Conservation (phyloP, 2,329 filamentous ascomycete genomes). For the Truncatella angustata region DNA sequence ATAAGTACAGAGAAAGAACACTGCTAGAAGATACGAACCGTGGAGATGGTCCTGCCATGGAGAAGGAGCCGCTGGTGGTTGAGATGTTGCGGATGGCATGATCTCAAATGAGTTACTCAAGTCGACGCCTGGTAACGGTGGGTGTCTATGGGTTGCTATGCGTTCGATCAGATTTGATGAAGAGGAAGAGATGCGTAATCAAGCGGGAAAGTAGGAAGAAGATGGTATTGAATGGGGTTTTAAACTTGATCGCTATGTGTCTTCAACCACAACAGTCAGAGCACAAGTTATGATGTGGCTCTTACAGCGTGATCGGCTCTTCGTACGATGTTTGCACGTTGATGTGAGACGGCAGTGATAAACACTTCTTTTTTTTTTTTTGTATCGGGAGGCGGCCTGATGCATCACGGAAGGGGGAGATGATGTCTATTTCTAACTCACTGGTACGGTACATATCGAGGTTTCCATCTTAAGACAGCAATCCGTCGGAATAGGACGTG, state of each 20-base stretch:
- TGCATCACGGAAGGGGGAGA: conserved; percentile 28
- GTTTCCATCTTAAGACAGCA: conserved; percentile 1
- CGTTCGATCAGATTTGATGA: background rate
- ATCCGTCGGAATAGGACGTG: background rate
- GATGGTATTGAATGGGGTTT: background rate
- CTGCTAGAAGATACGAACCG: conserved; percentile 39
- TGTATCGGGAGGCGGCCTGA: conserved; percentile 27
- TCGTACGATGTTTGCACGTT: conserved; percentile 24
- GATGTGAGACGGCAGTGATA: conserved; percentile 30
- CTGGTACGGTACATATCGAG: background rate
- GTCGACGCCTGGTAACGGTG: background rate
- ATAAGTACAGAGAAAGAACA: conserved; percentile 4
- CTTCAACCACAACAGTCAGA: background rate
- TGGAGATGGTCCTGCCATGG: conserved; percentile 58
- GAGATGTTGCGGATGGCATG: conserved; percentile 20
- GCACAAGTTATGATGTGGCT: conserved; percentile 22
- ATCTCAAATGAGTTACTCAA: conserved; percentile 17
- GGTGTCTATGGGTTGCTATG: background rate
- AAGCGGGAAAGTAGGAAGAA: background rate
- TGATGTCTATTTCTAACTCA: conserved; percentile 11
- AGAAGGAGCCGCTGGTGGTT: conserved; percentile 17
- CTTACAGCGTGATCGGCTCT: conserved; percentile 22
- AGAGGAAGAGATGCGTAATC: background rate
- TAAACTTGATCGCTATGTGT: background rate
- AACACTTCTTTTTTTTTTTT: conserved; percentile 21